phyloP scores from a whole-genome alignment of 2,329 filamentous ascomycete species.

The Huntiella omanensis region DNA sequence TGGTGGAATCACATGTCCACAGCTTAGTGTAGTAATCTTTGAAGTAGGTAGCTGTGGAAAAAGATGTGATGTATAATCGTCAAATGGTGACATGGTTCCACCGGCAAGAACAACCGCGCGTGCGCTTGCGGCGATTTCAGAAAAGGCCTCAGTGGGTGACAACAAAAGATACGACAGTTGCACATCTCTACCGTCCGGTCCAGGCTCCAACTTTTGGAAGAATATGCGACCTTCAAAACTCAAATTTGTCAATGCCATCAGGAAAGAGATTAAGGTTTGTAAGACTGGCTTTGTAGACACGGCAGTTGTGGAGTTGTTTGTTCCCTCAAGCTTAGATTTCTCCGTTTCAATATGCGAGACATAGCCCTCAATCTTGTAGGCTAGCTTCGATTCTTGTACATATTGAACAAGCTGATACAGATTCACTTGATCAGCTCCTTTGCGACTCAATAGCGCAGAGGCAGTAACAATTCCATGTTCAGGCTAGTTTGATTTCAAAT shows the following conservation, averaged over 20 bases:
- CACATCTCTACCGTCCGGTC: slow-evolving; percentile 24
- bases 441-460: slow-evolving; percentile 56
- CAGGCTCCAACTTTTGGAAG: slow-evolving; percentile 28
- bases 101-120: slow-evolving; percentile 79
- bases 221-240: slow-evolving; percentile 52
- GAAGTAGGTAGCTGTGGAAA: slow-evolving; percentile 52
- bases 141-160: slow-evolving; percentile 81
- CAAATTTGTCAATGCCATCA: slow-evolving; percentile 71
- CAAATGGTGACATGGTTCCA: slow-evolving; percentile 94
- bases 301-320: not conserved
- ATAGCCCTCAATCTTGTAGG: slow-evolving; percentile 88
- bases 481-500: slow-evolving; percentile 15
- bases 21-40: slow-evolving; percentile 66
- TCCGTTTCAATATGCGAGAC: slow-evolving; percentile 40
- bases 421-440: slow-evolving; percentile 89
- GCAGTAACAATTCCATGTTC: slow-evolving; percentile 51
- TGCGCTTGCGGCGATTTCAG: slow-evolving; percentile 66
- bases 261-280: slow-evolving; percentile 40
- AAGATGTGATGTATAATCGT: slow-evolving; percentile 71
- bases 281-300: slow-evolving; percentile 28
- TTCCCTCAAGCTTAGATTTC: slow-evolving; percentile 18
- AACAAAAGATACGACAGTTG: slow-evolving; percentile 70
- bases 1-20: slow-evolving; percentile 78
- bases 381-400: slow-evolving; percentile 77
- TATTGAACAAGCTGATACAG: slow-evolving; percentile 76